Evolutionary conservation across 1,284 basidiomycete genomes (phyloP), one percentile per base, ranked within the genome.

Genomic region (Ustilago xerochloae): DNA sequence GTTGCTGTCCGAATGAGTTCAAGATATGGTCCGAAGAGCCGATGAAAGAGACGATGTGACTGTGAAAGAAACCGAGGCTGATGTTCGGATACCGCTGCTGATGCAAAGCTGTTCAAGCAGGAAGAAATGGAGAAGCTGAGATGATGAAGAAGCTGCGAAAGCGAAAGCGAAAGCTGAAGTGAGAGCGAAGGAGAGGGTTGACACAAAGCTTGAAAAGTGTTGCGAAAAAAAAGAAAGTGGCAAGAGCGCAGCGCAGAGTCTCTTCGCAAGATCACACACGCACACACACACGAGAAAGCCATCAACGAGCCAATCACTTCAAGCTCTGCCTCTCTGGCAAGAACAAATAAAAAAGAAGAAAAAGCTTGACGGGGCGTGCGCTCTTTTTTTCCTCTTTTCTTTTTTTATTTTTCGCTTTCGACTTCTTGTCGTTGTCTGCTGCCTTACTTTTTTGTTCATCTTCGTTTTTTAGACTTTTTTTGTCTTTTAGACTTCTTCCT

Each of bases 211-310:
- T 16, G 30, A 36, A n/a, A 24, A 24, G 24, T 55, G 24, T 54
- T 35, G 32, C 41, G 43, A 45, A 59, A 51, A 50, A 45, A 59
- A 51, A 38, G 49, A 26, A 29, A 60, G 49, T 60, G 57, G 58
- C 58, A 60, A 50, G 60, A 46, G 60, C 52, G 52, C 52, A 49
- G 52, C 45, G 26, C 36, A 36, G 35, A 61, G 41, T 45, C 39
- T 36, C 46, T 33, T 33, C 47, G 29, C 24, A 28, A 30, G 20
- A 12, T 18, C 30, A 13, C 56, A 18, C 47, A 50, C 36, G 20
- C 3, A 16, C 35, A 38, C 41, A 3, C 32, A 33, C 32, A 33
- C 9, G 10, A 39, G 38, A 43, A 13, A 43, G 24, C 41, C 3
- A 10, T 36, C n/a, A n/a, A n/a, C n/a, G n/a, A 33, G 47, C 24